Evolutionary conservation across 352 stramenopile species (phyloP), one percentile per base, ranked within the genome.

Genomic region (Globisporangium okanoganense): DNA sequence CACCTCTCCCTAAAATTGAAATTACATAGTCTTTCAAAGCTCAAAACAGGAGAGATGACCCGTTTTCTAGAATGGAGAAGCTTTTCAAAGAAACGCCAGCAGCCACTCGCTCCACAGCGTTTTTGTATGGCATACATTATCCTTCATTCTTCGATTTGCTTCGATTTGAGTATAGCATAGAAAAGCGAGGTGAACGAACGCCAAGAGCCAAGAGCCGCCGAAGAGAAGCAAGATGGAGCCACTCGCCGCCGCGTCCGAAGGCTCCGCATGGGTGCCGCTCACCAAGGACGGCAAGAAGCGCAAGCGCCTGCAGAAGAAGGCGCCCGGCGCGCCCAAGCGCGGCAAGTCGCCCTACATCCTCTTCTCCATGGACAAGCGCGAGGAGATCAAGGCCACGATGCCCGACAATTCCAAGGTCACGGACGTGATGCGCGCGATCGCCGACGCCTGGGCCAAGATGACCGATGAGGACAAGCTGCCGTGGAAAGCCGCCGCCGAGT

Each of bases 281-380:
- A 75, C 75, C 66, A 90, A 88, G 54, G 76, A 85, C 41, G 80
- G 76, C 48, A 95, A 95, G 78, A 95, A 95, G 82, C 86, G 86
- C 76, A 93, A 93, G 76, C 87, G 87, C 10, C 71, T 93, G 61
- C 88, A 97, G 70, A 95, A 94, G 77, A 96, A 96, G 67, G 88
- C 88, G 16, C 88, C 88, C 0, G 88, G 87, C 9, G 88, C 88
- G 18, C 88, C 88, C 35, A 97, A 97, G 75, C 87, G 87, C 53
- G 87, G 85, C 72, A 94, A 95, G 73, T 95, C 87, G 58, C 85
- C 88, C 29, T 97, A 97, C 79, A 97, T 97, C 64, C 72, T 97
- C 22, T 97, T 95, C 69, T 95, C 84, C n/a, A 95, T 96, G 85
- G 88, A 95, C 64, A 95, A 95, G 65, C 85, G 88, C 52, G 85